Conservation (phyloP, 768 basidiomycete species). For the Mycena belliarum region DNA sequence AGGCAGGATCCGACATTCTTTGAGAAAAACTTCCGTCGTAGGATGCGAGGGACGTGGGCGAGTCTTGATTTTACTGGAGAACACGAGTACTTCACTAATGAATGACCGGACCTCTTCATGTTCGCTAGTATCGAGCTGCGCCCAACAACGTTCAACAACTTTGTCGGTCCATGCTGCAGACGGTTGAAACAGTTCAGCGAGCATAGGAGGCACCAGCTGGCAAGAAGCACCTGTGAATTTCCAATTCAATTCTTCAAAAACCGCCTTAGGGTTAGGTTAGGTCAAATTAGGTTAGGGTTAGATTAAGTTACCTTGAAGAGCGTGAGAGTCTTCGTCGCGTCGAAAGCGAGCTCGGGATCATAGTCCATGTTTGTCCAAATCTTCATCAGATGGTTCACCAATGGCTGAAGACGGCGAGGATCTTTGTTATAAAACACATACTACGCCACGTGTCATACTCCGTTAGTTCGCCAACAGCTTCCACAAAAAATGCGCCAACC, state of each 20-base stretch:
- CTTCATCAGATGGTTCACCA: conserved; percentile 72
- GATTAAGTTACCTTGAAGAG: conserved; percentile 68
- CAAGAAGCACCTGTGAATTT: conserved; percentile 52
- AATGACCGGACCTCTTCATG: conserved; percentile 84
- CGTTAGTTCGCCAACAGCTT: neutral
- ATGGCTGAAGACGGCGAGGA: conserved; percentile 77
- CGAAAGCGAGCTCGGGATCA: conserved; percentile 81
- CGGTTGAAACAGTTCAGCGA: neutral
- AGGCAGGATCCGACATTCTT: conserved; percentile 60
- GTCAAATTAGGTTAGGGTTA: too few species aligned
- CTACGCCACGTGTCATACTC: conserved; percentile 35
- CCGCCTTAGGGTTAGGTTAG: too few species aligned
- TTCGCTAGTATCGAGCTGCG: conserved; percentile 62
- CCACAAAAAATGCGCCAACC: conserved; percentile 35
- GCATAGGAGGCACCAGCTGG: neutral
- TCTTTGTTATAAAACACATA: conserved; percentile 80
- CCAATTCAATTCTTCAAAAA: conserved; percentile 75
- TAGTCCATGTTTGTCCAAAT: conserved; percentile 72
- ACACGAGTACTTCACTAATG: conserved; percentile 73
- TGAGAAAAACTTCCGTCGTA: conserved; percentile 61
- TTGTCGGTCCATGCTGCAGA: conserved; percentile 74
- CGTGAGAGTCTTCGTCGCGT: conserved; percentile 68
- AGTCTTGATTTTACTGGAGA: conserved; percentile 76
- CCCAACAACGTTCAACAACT: conserved; percentile 67
- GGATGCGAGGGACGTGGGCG: conserved; percentile 63